A percentile compares a stretch with the other conserved stretches of the same genome.
These are phyloP conservation scores for Aspergillus tubingensis DNA, from an alignment of 2,329 filamentous ascomycete species.

Conservation along the genomic window DNA sequence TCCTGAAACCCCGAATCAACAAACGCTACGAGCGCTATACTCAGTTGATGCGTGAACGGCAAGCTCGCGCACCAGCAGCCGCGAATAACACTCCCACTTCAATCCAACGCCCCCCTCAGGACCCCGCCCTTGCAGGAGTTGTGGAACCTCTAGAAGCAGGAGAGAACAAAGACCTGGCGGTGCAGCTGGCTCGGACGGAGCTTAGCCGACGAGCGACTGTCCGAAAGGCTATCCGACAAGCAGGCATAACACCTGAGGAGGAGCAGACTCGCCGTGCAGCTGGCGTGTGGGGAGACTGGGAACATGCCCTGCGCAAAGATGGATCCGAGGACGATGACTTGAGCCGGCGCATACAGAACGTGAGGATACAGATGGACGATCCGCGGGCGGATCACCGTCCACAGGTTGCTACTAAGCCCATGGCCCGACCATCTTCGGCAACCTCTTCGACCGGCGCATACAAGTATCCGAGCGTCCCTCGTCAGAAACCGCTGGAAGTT, in stretches of 20 bases:
- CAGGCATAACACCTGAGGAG: constrained; percentile 59
- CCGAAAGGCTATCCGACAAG: constrained; percentile 59
- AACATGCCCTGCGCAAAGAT: constrained; percentile 44
- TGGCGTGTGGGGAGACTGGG: constrained; percentile 58
- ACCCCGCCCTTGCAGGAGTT: constrained; percentile 62
- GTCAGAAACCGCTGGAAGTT: constrained; percentile 33
- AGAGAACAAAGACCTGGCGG: constrained; percentile 73
- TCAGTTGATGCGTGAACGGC: constrained; percentile 51
- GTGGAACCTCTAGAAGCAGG: constrained; percentile 67
- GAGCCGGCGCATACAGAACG: constrained; percentile 54
- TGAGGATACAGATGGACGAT: constrained; percentile 45
- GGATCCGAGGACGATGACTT: constrained; percentile 45
- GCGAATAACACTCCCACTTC: constrained; percentile 11
- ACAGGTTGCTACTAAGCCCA: constrained; percentile 12
- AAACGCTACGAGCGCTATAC: constrained; percentile 69
- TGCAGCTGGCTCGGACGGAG: constrained; percentile 73
- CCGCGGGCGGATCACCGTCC: constrained; percentile 14
- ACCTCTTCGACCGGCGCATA: constrained; percentile 34
- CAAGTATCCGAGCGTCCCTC: constrained; percentile 48
- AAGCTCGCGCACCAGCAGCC: constrained; percentile 42
- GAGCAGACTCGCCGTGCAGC: constrained; percentile 58
- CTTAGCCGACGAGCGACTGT: constrained; percentile 66
- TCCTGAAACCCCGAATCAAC: constrained; percentile 76
- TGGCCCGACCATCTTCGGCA: constrained; percentile 18
- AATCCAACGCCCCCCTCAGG: constrained; percentile 35